Percentiles rank a stretch among this genome's conserved stretches.
phyloP scores from a whole-genome alignment of 495 filamentous ascomycete genomes.

The Neurospora sp. region DNA sequence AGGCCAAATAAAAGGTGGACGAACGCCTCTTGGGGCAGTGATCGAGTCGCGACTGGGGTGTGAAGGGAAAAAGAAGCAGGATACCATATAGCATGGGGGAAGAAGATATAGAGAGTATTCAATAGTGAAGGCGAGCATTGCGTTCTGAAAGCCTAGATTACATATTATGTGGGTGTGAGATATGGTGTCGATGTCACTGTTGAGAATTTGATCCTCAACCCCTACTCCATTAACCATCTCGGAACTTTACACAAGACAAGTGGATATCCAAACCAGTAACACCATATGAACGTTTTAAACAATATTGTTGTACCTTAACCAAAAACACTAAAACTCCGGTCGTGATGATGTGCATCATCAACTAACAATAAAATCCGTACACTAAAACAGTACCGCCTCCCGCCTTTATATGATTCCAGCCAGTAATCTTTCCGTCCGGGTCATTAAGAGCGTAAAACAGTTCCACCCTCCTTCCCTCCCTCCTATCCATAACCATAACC shows the following conservation, averaged over 20 bases:
- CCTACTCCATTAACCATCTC: background rate
- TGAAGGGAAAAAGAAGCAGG: background rate
- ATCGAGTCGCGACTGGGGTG: background rate
- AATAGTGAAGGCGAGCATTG: background rate
- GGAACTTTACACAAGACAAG: background rate
- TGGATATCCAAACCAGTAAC: background rate
- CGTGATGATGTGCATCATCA: background rate
- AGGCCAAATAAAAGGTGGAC: background rate
- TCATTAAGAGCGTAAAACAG: background rate
- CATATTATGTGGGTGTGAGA: background rate
- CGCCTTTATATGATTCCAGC: background rate
- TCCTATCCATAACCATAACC: background rate
- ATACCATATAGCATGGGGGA: background rate
- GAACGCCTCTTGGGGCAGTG: background rate
- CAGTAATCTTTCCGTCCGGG: background rate
- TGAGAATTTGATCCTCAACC: too few relatives aligned
- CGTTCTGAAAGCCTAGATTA: background rate
- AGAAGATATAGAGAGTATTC: background rate
- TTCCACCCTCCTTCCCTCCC: background rate
- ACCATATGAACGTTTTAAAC: background rate
- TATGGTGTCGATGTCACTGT: background rate
- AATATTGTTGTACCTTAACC: background rate
- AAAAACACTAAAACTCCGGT: background rate
- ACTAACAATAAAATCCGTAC: background rate
- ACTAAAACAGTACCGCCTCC: background rate